These are phyloP conservation scores for Scedosporium aurantiacum DNA, from an alignment of 2,329 filamentous ascomycete species.

Conservation along the genomic window DNA sequence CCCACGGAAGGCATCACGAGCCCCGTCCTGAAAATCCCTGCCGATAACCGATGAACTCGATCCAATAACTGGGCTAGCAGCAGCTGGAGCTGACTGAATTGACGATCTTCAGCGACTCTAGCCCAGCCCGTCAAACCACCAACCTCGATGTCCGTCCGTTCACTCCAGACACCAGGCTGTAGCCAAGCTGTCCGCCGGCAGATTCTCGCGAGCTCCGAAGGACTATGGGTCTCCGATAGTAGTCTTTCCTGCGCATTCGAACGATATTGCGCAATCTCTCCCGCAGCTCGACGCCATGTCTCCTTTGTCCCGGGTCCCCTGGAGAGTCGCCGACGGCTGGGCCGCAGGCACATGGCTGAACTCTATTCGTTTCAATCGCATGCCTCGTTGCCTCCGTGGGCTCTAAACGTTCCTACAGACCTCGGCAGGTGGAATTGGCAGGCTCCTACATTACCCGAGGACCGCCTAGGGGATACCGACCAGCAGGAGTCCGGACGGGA, in stretches of 20 bases:
- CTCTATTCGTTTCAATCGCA: conserved; percentile 26
- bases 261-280: conserved; percentile 25
- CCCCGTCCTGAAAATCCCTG: too few relatives aligned
- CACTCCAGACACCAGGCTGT: neutral
- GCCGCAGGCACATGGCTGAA: conserved; percentile 43
- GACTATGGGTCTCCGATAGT: conserved; percentile 50
- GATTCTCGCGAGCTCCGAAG: conserved; percentile 25
- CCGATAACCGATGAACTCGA: too few relatives aligned
- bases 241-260: conserved; percentile 39
- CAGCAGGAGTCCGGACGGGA: neutral
- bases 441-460: conserved; percentile 24
- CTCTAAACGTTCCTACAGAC: conserved; percentile 25
- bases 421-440: conserved; percentile 40
- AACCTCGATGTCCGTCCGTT: neutral
- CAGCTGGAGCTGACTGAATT: too few relatives aligned
- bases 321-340: conserved; percentile 41
- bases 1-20: too few relatives aligned
- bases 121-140: conserved; percentile 2
- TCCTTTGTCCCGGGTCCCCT: conserved; percentile 41
- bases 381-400: conserved; percentile 24
- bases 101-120: conserved; percentile 1
- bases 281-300: conserved; percentile 12
- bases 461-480: neutral
- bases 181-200: conserved; percentile 22
- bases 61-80: too few relatives aligned